Base-by-base conservation (phyloP, 116 monocot species). In the Zostera marina region DNA sequence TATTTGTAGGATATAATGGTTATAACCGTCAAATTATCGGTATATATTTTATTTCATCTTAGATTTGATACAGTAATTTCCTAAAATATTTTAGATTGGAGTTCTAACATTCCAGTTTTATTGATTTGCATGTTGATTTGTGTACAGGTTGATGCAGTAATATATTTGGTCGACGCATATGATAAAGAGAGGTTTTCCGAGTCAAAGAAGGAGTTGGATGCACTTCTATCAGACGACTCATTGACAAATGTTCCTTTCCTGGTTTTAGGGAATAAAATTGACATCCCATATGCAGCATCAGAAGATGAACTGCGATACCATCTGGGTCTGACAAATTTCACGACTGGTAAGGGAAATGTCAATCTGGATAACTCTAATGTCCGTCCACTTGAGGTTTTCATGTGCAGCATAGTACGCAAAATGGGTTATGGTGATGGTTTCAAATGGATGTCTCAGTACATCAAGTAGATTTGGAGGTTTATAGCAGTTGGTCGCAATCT, bases 181-280 rank as follows among this genome's bases (percentile, higher is more conserved):
- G 77, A 77, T 56, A 77, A 73, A 54, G 77, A 77, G 57, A 60
- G 72, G 43, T 58, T 77, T 56, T 61, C 68, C 7, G 77, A 77
- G 73, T 73, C 77, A 9, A 77, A 77, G 65, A 77, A 72, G 56
- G 77, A 77, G 47, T 65, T 77, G 9, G 77, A 77, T 60, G 77
- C 68, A 0, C 72, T 77, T 25, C 77, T 77, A n/a, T 67, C 76
- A 5, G 77, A 77, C 11, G 77, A 72, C 1, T 63, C 72, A 1
- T 68, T 77, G 9, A 64, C 54, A 4, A 71, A 59, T 11, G 77
- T 77, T 11, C 77, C 77, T 2, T 77, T 77, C 60, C 76, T 76
- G 22, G 43, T 75, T n/a, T 41, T 75, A 58, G 75, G 75, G 0
- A 75, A 75, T 51, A 75, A 75, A 61, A 75, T 75, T 42, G 75